Evolutionary conservation across 257 asterid species (phyloP), one percentile per base, ranked within the genome.

Genomic region (Leonotis leonurus): DNA sequence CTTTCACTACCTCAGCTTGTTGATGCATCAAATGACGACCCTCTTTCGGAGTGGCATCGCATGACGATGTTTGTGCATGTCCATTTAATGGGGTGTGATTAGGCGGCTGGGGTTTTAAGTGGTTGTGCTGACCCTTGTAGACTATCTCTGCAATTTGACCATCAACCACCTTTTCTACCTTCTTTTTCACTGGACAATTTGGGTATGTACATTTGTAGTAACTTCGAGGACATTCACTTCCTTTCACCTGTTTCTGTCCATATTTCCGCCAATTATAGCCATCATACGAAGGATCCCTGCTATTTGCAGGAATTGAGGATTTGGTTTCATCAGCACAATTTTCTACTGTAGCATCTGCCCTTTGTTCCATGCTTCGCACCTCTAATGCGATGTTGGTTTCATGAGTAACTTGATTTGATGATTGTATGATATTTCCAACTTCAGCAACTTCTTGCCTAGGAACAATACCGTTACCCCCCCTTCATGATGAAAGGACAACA

Each of bases 201-300:
- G 87, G 91, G 68, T 82, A 73, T 3, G 98, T 88, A 48, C 98
- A 90, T 60, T 88, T 90, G 75, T 82, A 88, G 68, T 88, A 90
- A 70, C 98, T 90, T 78, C 96, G 81, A 26, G 94, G 90, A 65
- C 65, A 79, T 61, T 90, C 88, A 25, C 95, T 90, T 40, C 94
- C 96, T 76, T 85, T 90, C 24, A 90, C 98, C 70, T 77, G 89
- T 70, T 90, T 90, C 75, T 90, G 96, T 46, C 98, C 96, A 60
- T 90, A 90, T 71, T 90, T 90, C 69, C 96, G 80, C 98, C 98
- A 90, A 41, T 61, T 82, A 74, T 90, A 85, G 25, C 96, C 94
- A 59, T 90, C 96, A 41, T 80, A 69, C 37, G 85, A 73, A 64
- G 81, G 85, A 35, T 81, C 79, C 32, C 54, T 64, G 36, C 32